Percentiles rank a stretch among this genome's conserved stretches.
Conservation (phyloP, 148 eudicot species). For the Fagopyrum homotropicum region DNA sequence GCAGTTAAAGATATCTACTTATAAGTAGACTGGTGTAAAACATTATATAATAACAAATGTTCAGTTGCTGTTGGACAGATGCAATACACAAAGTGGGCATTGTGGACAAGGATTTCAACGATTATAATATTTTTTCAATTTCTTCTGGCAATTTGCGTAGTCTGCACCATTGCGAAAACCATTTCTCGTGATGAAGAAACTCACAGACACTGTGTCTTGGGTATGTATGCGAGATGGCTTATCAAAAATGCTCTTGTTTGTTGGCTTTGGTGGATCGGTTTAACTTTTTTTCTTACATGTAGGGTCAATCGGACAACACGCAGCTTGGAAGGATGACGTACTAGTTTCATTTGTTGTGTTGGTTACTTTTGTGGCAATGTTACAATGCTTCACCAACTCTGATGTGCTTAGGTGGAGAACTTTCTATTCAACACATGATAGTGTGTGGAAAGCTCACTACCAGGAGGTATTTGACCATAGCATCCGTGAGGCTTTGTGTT, state of each 20-base stretch:
- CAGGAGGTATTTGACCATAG: slow-evolving; percentile 79
- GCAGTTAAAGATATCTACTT: not conserved
- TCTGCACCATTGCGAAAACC: slow-evolving; percentile 28
- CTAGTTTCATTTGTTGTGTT: slow-evolving; percentile 38
- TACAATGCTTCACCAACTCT: slow-evolving; percentile 61
- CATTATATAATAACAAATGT: not conserved
- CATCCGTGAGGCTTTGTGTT: slow-evolving; percentile 82
- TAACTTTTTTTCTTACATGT: slow-evolving; percentile 17
- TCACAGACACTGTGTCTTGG: slow-evolving; percentile 29
- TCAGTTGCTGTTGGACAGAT: slow-evolving; percentile 28
- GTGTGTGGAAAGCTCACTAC: slow-evolving; percentile 78
- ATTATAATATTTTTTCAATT: slow-evolving; percentile 37
- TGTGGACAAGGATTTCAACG: slow-evolving; percentile 52
- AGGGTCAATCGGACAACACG: slow-evolving; percentile 31
- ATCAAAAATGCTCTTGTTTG: not conserved
- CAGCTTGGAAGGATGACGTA: slow-evolving; percentile 37
- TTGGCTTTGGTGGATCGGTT: not conserved
- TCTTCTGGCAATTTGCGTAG: slow-evolving; percentile 36
- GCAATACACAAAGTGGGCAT: slow-evolving; percentile 51
- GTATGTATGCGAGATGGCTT: slow-evolving; percentile 20
- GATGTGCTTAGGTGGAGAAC: slow-evolving; percentile 80
- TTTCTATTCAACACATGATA: slow-evolving; percentile 56
- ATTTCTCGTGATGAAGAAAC: slow-evolving; percentile 21
- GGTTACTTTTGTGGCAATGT: slow-evolving; percentile 38
- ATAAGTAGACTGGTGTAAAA: not conserved